Conservation (phyloP, 345 rosid genomes). For the Mercurialis annua region DNA sequence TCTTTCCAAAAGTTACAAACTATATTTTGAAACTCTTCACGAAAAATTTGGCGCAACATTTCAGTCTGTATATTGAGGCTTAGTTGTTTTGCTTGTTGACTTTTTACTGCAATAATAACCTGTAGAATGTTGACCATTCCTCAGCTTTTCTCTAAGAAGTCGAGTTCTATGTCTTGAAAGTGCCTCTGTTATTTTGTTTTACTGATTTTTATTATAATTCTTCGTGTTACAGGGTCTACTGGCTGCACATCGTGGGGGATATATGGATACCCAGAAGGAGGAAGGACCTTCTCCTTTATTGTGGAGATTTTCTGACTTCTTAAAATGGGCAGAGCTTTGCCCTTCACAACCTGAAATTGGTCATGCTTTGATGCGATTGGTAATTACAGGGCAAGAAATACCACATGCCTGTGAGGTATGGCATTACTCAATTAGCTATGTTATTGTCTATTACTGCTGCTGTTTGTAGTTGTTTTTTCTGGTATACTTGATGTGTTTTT, state of each 20-base stretch:
- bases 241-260: conserved; percentile 99
- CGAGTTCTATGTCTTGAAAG: background rate
- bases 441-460: background rate
- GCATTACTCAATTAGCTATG: background rate
- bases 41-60: background rate
- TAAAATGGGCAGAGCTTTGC: conserved; percentile 97
- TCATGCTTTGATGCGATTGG: conserved; percentile 98
- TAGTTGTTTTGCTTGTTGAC: background rate
- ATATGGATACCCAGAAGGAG: conserved; percentile 91
- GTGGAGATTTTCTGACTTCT: conserved; percentile 97
- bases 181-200: conserved; percentile 9
- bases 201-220: no score
- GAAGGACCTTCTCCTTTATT: conserved; percentile 97
- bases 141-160: background rate
- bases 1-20: background rate
- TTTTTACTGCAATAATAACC: background rate
- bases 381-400: conserved; percentile 94
- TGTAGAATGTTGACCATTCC: background rate
- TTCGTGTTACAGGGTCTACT: conserved; percentile 73
- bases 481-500: background rate
- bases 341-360: conserved; percentile 98
- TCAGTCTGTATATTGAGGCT: background rate
- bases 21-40: background rate
- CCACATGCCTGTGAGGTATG: conserved; percentile 97
- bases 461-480: background rate